phyloP scores from a whole-genome alignment of 2,329 filamentous ascomycete genomes.

The Furcasterigmium sp. region DNA sequence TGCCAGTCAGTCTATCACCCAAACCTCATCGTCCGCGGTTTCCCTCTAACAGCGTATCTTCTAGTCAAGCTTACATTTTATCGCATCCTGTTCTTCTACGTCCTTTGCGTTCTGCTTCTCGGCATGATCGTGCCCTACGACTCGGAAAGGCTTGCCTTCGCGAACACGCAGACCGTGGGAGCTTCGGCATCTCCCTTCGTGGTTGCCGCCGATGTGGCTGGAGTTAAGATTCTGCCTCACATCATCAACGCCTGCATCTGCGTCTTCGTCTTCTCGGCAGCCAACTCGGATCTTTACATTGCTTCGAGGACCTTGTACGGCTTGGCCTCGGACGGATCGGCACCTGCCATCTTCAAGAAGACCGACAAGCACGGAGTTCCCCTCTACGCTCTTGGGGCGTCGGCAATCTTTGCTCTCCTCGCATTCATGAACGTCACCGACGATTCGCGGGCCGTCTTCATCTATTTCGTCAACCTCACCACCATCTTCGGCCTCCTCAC shows the following conservation, averaged over 20 bases:
- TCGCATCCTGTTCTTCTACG: constrained; percentile 78
- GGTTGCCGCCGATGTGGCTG: constrained; percentile 61
- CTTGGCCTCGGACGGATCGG: constrained; percentile 65
- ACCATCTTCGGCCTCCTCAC: constrained; percentile 63
- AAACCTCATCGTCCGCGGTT: neutral
- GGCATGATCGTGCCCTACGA: constrained; percentile 75
- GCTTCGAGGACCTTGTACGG: constrained; percentile 69
- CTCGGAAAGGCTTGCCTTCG: constrained; percentile 52
- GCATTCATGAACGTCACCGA: constrained; percentile 63
- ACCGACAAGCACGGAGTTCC: constrained; percentile 71
- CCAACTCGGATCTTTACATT: constrained; percentile 75
- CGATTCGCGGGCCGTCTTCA: constrained; percentile 25
- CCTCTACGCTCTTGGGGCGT: constrained; percentile 57
- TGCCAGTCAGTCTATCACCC: constrained; percentile 36
- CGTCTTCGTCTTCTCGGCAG: constrained; percentile 70
- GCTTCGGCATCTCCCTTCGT: constrained; percentile 70
- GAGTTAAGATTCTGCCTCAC: constrained; percentile 57
- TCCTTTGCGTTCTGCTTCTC: constrained; percentile 66
- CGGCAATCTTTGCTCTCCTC: constrained; percentile 57
- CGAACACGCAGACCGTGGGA: constrained; percentile 42
- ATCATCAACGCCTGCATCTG: constrained; percentile 72
- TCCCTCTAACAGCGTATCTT: neutral
- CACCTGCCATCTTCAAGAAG: constrained; percentile 64
- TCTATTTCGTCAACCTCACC: constrained; percentile 62
- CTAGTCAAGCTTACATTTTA: constrained; percentile 69